Conservation (phyloP, 768 basidiomycete genomes). For the Lactarius deliciosus region DNA sequence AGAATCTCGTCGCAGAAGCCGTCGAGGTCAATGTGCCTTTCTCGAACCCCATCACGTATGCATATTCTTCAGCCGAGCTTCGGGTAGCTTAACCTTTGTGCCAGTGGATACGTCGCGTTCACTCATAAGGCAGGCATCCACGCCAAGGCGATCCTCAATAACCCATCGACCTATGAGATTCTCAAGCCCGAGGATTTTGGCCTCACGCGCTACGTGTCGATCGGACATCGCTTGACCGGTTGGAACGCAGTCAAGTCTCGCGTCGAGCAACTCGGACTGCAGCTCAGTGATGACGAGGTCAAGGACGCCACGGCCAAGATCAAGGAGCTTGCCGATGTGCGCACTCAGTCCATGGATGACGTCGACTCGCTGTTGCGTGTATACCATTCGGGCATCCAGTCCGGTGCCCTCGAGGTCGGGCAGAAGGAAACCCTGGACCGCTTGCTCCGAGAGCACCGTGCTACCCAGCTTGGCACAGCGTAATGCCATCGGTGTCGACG, state of each 20-base stretch:
- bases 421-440: constrained; percentile 89
- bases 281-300: constrained; percentile 90
- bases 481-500: not conserved
- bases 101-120: constrained; percentile 97
- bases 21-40: constrained; percentile 98
- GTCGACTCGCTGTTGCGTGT: constrained; percentile 95
- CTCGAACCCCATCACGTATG: constrained; percentile 90
- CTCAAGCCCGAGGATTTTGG: constrained; percentile 99
- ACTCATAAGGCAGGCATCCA: constrained; percentile 99
- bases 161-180: constrained; percentile 99
- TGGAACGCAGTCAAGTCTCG: constrained; percentile 99
- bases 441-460: constrained; percentile 76
- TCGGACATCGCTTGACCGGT: constrained; percentile 94
- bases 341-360: constrained; percentile 98
- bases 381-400: constrained; percentile 91
- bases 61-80: constrained; percentile 22
- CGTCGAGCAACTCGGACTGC: constrained; percentile 93
- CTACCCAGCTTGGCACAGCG: constrained; percentile 30
- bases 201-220: constrained; percentile 95
- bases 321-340: constrained; percentile 98
- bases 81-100: not conserved
- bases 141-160: constrained; percentile 99
- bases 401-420: constrained; percentile 90
- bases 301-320: constrained; percentile 99
- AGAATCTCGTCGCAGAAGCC: constrained; percentile 98